Conservation (phyloP, 2,329 filamentous ascomycete species). For the Apiospora rasikravindrae region DNA sequence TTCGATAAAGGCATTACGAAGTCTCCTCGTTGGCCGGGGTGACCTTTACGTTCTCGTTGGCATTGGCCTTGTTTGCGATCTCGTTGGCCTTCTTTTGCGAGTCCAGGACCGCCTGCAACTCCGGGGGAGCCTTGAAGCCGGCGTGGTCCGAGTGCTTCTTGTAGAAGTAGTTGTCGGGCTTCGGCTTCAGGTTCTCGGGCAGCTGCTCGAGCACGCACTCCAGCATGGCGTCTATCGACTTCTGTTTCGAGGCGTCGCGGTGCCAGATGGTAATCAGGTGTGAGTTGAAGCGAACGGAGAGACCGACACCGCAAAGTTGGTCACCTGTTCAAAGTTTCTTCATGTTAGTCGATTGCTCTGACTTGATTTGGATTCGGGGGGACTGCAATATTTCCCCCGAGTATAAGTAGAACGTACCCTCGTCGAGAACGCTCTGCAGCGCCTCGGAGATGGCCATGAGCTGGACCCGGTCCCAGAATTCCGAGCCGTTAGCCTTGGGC, state of each 20-base stretch:
- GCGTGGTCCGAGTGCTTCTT: slow-evolving; percentile 90
- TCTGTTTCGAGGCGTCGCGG: slow-evolving; percentile 80
- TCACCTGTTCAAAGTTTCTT: slow-evolving; percentile 59
- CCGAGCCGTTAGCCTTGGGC: slow-evolving; percentile 72
- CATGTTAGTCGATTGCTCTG: neutral
- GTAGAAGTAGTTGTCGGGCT: slow-evolving; percentile 77
- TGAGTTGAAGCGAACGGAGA: slow-evolving; percentile 87
- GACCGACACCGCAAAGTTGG: slow-evolving; percentile 87
- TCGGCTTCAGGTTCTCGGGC: slow-evolving; percentile 73
- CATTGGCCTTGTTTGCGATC: slow-evolving; percentile 37
- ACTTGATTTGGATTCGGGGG: neutral
- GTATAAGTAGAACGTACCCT: slow-evolving; percentile 54
- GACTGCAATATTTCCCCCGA: neutral
- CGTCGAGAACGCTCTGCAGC: slow-evolving; percentile 74
- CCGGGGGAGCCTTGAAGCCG: slow-evolving; percentile 72
- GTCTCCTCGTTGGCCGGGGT: slow-evolving; percentile 27
- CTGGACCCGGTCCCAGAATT: slow-evolving; percentile 83
- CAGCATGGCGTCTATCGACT: slow-evolving; percentile 77
- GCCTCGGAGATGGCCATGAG: slow-evolving; percentile 84
- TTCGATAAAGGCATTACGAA: neutral
- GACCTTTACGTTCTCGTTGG: slow-evolving; percentile 31
- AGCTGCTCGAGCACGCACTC: slow-evolving; percentile 75
- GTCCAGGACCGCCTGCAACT: slow-evolving; percentile 62
- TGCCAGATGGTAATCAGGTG: slow-evolving; percentile 94
- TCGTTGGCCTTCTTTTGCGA: slow-evolving; percentile 58